Conservation (phyloP, 177 flowering plant species). For the Vitis hybrid region DNA sequence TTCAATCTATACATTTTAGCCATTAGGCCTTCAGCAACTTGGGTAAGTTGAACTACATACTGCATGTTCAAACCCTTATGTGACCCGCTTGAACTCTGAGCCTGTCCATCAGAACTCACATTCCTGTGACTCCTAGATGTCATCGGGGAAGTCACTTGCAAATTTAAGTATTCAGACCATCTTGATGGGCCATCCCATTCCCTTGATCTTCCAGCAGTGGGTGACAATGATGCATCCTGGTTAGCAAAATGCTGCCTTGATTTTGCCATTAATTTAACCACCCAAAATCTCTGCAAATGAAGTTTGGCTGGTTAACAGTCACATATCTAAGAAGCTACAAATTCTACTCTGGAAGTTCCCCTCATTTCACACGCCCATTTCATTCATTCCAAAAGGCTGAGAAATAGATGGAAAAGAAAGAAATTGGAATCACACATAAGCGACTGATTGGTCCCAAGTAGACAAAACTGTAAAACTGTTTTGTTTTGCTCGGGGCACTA, state of each 20-base stretch:
- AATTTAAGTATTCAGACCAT: slow-evolving; percentile 80
- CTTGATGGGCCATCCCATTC: slow-evolving; percentile 70
- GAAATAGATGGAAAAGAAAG: no score
- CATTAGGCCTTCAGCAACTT: slow-evolving; percentile 84
- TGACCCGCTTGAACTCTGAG: slow-evolving; percentile 37
- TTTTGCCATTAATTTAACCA: slow-evolving; percentile 43
- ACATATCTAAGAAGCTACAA: neutral
- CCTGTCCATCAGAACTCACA: slow-evolving; percentile 41
- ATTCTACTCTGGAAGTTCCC: neutral
- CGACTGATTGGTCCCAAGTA: neutral
- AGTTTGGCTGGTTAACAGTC: neutral
- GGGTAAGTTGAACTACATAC: slow-evolving; percentile 73
- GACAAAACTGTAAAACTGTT: neutral
- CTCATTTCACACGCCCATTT: neutral
- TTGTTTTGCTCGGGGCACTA: neutral
- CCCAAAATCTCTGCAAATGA: slow-evolving; percentile 13
- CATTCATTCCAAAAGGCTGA: neutral
- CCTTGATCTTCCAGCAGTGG: slow-evolving; percentile 50
- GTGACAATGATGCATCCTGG: slow-evolving; percentile 48
- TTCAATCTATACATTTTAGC: slow-evolving; percentile 87
- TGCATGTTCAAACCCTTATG: slow-evolving; percentile 77
- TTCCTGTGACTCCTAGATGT: slow-evolving; percentile 32
- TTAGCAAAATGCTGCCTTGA: slow-evolving; percentile 45
- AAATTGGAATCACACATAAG: neutral
- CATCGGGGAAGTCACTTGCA: slow-evolving; percentile 42